A percentile compares a stretch with the other conserved stretches of the same genome.
phyloP scores from a whole-genome alignment of 768 basidiomycete genomes.

The Pholiota molesta region DNA sequence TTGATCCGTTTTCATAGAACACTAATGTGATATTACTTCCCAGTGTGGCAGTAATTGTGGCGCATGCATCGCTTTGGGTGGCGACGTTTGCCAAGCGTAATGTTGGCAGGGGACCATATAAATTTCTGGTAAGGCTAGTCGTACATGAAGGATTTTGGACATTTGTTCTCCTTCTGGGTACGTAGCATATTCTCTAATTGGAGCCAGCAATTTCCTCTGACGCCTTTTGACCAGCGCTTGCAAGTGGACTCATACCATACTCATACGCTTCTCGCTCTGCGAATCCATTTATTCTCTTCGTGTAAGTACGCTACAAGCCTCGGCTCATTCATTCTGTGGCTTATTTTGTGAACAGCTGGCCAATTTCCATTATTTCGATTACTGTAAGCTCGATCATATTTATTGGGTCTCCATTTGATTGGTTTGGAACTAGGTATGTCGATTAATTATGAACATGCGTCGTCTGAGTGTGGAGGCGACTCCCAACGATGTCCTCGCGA shows the following conservation, averaged over 20 bases:
- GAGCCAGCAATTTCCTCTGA: background rate
- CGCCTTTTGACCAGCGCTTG: background rate
- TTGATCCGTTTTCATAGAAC: background rate
- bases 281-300: conserved; percentile 9
- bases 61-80: conserved; percentile 7
- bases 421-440: background rate
- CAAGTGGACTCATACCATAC: conserved; percentile 1
- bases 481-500: background rate
- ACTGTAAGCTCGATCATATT: background rate
- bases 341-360: background rate
- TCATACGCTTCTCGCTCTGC: conserved; percentile 3
- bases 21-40: background rate
- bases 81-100: conserved; percentile 5
- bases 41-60: conserved; percentile 7
- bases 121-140: background rate
- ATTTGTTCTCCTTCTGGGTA: conserved; percentile 3
- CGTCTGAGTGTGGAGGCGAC: background rate
- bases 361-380: conserved; percentile 4
- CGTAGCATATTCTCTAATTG: background rate
- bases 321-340: background rate
- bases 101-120: conserved; percentile 2
- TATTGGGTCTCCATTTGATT: background rate
- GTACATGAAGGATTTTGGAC: conserved; percentile 9
- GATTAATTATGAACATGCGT: conserved; percentile 10
- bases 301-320: background rate